phyloP scores from a whole-genome alignment of 2,329 filamentous ascomycete species.

The Juglanconis sp. region DNA sequence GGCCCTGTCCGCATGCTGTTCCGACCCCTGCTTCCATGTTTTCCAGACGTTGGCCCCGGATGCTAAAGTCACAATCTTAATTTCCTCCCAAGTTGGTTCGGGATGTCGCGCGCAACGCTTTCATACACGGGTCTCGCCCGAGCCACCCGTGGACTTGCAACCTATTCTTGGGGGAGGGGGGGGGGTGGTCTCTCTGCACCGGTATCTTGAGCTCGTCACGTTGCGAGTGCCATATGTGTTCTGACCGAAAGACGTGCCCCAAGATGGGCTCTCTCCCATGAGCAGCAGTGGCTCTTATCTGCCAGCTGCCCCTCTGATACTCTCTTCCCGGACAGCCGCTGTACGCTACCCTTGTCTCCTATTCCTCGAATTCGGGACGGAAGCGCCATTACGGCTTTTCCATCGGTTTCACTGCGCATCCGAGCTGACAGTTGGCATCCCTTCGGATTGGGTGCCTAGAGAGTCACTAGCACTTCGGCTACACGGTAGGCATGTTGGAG shows the following conservation, averaged over 20 bases:
- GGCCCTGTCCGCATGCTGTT: conserved; percentile 6
- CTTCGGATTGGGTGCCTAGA: background rate
- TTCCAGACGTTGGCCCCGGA: conserved; percentile 10
- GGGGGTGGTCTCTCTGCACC: background rate
- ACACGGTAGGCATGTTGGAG: too few relatives aligned
- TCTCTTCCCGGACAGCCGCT: background rate
- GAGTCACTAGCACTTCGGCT: background rate
- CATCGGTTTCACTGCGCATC: background rate
- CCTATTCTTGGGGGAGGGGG: background rate
- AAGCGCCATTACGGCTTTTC: background rate
- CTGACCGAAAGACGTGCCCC: too few relatives aligned
- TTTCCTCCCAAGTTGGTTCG: conserved; percentile 6
- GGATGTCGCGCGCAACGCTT: conserved; percentile 6
- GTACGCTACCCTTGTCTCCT: background rate
- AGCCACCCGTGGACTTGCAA: background rate
- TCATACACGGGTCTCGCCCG: conserved; percentile 3
- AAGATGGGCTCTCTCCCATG: too few relatives aligned
- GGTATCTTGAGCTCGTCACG: too few relatives aligned
- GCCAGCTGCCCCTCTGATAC: background rate
- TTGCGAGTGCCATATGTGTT: too few relatives aligned
- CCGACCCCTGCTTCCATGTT: conserved; percentile 12
- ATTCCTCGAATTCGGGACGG: background rate
- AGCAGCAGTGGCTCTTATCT: background rate
- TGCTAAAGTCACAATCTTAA: conserved; percentile 13
- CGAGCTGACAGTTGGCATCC: background rate